Evolutionary conservation across 2,329 filamentous ascomycete species (phyloP), one percentile per base, ranked within the genome.

Genomic region (Ascochyta clinopodiicola): DNA sequence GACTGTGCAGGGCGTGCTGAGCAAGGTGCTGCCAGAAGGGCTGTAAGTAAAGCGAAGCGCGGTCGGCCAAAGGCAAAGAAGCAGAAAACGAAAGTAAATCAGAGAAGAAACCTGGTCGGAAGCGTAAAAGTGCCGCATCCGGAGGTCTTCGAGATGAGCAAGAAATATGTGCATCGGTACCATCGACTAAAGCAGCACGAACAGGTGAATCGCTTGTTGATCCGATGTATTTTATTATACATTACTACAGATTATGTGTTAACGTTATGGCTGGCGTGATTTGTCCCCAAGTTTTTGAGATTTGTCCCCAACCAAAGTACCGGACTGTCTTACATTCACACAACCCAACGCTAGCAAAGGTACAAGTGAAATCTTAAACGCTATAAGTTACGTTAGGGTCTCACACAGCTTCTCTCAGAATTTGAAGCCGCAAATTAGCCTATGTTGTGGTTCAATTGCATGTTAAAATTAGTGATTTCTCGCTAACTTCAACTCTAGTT

Each of bases 31-130:
- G 10, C 10, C 22, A 3, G 9, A 21, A 9, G 27, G 42, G 44
- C 43, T 52, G 31, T 35, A 50, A 31, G 47, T 27, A 53, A 53
- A 46, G 42, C 17, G 36, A 53, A 53, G 42, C 43, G 50, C 35
- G 22, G 50, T 35, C 38, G 21, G 27, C 24, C 50, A 36, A 47
- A 40, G 50, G 31, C 27, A 52, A 50, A 27, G 21, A 29, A 15
- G 15, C 47, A 50, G 47, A 35, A 24, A 42, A 25, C 42, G 36
- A 27, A 39, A 36, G 34, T 19, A 10, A 40, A 35, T 12, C 12
- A 39, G 42, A 19, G 35, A 45, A 35, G 35, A 52, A 42, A 52
- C 49, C 42, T 40, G 34, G 49, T 48, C 17, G 29, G 43, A 53
- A 53, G 34, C 40, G 40, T 39, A 32, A 40, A 29, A 40, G 38